A percentile compares a stretch with the other conserved stretches of the same genome.
Evolutionary conservation across 2,329 filamentous ascomycete species (phyloP).

Genomic region (Pestalotiopsis fici): DNA sequence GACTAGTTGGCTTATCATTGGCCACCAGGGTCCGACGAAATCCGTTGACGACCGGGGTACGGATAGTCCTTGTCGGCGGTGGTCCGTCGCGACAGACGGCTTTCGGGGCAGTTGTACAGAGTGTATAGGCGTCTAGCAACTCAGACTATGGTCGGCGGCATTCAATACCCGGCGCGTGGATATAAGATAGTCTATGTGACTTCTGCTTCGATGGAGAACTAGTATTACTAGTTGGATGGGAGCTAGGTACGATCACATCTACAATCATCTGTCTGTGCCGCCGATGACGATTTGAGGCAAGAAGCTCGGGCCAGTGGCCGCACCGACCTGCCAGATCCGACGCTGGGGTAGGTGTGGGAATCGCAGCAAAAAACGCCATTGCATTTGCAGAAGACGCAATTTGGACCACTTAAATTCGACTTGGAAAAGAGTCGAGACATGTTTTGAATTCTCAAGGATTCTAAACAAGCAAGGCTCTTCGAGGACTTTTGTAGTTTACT

Average conservation of each 20-base stretch:
- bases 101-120: neutral
- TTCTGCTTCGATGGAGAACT: neutral
- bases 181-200: neutral
- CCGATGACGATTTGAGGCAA: neutral
- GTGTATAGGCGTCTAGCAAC: neutral
- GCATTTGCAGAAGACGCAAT: neutral
- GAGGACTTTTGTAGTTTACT: too few relatives aligned
- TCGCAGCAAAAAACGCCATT: neutral
- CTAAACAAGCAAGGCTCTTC: too few relatives aligned
- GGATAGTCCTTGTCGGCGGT: neutral
- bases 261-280: neutral
- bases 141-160: neutral
- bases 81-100: neutral
- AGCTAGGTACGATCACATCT: neutral
- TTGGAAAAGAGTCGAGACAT: neutral
- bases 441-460: neutral
- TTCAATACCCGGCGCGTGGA: neutral
- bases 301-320: neutral
- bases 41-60: neutral
- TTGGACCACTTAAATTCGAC: neutral
- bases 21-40: constrained; percentile 1
- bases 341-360: neutral
- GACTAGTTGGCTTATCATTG: neutral
- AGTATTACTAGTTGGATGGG: neutral
- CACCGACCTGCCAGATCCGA: neutral